phyloP scores from a whole-genome alignment of 352 stramenopile genomes.

The Pythium periplocum region DNA sequence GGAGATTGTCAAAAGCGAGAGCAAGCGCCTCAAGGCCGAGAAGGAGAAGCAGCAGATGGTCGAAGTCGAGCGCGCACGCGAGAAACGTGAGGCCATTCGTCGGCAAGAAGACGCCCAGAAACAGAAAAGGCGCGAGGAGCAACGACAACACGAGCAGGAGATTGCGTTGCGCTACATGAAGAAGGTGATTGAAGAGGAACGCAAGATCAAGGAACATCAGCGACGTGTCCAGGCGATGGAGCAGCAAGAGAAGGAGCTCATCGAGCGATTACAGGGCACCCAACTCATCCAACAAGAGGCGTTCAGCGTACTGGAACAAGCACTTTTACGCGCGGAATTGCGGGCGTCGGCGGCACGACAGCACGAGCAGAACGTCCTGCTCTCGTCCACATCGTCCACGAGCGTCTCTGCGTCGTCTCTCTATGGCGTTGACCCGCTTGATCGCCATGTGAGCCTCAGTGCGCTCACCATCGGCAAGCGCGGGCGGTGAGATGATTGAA shows the following conservation, averaged over 20 bases:
- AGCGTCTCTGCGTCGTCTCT: too few species aligned
- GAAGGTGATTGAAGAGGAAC: conserved; percentile 60
- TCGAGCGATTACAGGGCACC: conserved; percentile 62
- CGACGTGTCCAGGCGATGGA: conserved; percentile 62
- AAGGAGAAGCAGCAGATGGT: conserved; percentile 45
- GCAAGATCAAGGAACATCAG: conserved; percentile 47
- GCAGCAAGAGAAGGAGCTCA: conserved; percentile 49
- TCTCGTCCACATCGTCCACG: too few species aligned
- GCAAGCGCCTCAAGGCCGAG: conserved; percentile 52
- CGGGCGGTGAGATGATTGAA: too few species aligned
- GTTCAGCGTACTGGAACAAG: conserved; percentile 66
- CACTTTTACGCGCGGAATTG: conserved; percentile 37
- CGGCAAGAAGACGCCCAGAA: conserved; percentile 55
- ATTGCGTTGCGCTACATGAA: conserved; percentile 48
- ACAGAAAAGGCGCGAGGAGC: conserved; percentile 37
- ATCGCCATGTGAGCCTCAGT: too few species aligned
- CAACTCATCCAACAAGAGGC: conserved; percentile 70
- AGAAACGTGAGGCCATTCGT: conserved; percentile 49
- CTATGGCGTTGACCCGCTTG: too few species aligned
- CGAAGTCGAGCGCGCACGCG: conserved; percentile 46
- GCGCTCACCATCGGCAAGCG: too few species aligned
- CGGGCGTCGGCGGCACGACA: background rate
- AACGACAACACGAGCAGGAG: conserved; percentile 42
- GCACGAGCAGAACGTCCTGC: too few species aligned
- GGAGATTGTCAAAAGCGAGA: conserved; percentile 67